phyloP scores from a whole-genome alignment of 176 grass and related monocot species.

The Triticum dicoccoides region DNA sequence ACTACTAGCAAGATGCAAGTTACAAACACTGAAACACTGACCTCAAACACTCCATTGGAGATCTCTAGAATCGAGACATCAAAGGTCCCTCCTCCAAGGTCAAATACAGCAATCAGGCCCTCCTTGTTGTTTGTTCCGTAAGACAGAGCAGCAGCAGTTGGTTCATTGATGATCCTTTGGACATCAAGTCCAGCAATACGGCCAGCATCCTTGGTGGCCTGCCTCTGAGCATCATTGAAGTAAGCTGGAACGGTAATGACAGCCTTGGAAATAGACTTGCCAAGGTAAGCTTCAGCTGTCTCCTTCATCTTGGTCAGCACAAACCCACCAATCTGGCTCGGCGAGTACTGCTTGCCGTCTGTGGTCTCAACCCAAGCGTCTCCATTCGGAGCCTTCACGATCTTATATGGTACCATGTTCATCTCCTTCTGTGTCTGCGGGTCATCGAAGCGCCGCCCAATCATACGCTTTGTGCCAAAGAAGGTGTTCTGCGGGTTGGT shows the following conservation, averaged over 20 bases:
- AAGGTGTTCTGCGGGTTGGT: slow-evolving; percentile 43
- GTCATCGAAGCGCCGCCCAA: slow-evolving; percentile 43
- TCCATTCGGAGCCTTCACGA: slow-evolving; percentile 38
- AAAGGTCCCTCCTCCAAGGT: slow-evolving; percentile 49
- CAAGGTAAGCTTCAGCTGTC: slow-evolving; percentile 45
- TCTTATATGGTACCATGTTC: slow-evolving; percentile 46
- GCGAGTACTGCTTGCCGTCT: slow-evolving; percentile 39
- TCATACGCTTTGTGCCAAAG: slow-evolving; percentile 44
- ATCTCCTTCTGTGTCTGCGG: slow-evolving; percentile 39
- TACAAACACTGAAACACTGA: neutral
- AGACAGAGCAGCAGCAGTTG: slow-evolving; percentile 46
- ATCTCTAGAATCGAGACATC: slow-evolving; percentile 52
- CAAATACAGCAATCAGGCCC: slow-evolving; percentile 43
- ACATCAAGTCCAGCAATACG: slow-evolving; percentile 50
- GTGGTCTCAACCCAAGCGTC: slow-evolving; percentile 50
- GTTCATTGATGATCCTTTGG: slow-evolving; percentile 49
- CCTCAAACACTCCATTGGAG: slow-evolving; percentile 49
- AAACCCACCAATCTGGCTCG: slow-evolving; percentile 49
- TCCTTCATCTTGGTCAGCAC: slow-evolving; percentile 46
- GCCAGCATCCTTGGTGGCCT: slow-evolving; percentile 48
- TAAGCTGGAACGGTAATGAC: slow-evolving; percentile 54
- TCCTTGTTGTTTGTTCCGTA: slow-evolving; percentile 50
- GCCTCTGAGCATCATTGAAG: slow-evolving; percentile 49
- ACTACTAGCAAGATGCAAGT: neutral
- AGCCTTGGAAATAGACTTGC: slow-evolving; percentile 43